phyloP scores from a whole-genome alignment of 805 yeast genomes.

The Myxozyma mucilagina region DNA sequence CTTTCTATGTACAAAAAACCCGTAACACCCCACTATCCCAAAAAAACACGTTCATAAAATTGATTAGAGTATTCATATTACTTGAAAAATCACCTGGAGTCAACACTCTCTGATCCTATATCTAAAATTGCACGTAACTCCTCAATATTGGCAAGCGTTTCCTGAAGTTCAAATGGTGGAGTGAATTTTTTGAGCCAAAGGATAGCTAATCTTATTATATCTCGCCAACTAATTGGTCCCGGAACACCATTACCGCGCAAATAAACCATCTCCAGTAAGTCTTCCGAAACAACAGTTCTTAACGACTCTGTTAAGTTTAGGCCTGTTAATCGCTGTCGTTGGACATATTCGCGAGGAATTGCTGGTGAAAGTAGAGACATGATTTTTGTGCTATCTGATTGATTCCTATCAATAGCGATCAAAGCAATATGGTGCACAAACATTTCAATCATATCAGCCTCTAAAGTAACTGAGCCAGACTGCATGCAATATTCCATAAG shows the following conservation, averaged over 20 bases:
- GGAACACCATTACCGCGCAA: background rate
- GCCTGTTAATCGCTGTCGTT: background rate
- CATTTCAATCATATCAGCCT: conserved; percentile 1
- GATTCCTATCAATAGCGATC: background rate
- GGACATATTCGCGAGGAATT: conserved; percentile 5
- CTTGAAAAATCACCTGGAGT: background rate
- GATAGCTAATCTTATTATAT: conserved; percentile 7
- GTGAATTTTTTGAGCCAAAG: conserved; percentile 9
- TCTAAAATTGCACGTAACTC: background rate
- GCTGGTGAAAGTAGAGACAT: conserved; percentile 2
- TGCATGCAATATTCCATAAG: conserved; percentile 14
- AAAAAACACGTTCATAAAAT: background rate
- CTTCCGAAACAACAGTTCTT: background rate
- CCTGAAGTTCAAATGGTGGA: background rate
- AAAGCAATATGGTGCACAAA: conserved; percentile 6
- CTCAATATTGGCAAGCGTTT: background rate
- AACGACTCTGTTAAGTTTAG: background rate
- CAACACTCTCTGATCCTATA: background rate
- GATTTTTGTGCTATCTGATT: background rate
- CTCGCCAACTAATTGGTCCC: conserved; percentile 12
- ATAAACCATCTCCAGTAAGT: conserved; percentile 6
- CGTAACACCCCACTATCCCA: background rate
- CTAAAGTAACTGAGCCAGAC: conserved; percentile 2
- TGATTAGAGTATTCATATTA: too few species aligned
- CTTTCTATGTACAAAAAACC: background rate